Percentiles rank a stretch among this genome's conserved stretches.
phyloP scores from a whole-genome alignment of 257 asterid species.

The Rubia yunnanensis region DNA sequence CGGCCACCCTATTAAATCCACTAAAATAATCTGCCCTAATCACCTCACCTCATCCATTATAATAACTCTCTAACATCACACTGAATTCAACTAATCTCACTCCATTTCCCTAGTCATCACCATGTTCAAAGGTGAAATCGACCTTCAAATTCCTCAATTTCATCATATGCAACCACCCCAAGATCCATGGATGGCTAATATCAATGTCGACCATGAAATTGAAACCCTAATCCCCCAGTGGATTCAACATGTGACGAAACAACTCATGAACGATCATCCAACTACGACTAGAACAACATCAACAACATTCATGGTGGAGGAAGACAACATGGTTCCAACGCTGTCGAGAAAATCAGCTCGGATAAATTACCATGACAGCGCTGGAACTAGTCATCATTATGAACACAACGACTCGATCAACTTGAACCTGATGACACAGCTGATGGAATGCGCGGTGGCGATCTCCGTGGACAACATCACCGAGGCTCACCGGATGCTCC shows the following conservation, averaged over 20 bases:
- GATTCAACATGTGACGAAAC: conserved; percentile 61
- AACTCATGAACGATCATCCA: conserved; percentile 41
- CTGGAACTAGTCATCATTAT: conserved; percentile 6
- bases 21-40: conserved; percentile 10
- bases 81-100: neutral
- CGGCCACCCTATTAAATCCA: conserved; percentile 42
- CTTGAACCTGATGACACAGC: conserved; percentile 34
- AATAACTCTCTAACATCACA: neutral
- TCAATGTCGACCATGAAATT: conserved; percentile 10
- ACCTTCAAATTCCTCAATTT: conserved; percentile 12
- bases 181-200: conserved; percentile 22
- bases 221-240: conserved; percentile 48
- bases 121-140: conserved; percentile 25
- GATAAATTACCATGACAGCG: conserved; percentile 15
- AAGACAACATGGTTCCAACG: conserved; percentile 16
- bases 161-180: conserved; percentile 35
- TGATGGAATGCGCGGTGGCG: conserved; percentile 72
- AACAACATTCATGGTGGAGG: no score
- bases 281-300: no score
- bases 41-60: conserved; percentile 1
- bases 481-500: conserved; percentile 66
- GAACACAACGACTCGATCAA: conserved; percentile 23
- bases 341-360: conserved; percentile 21
- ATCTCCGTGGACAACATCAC: conserved; percentile 61
- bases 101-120: neutral